Conservation (phyloP, 192 early-diverging fungal genomes). For the Geranomyces michiganensis region DNA sequence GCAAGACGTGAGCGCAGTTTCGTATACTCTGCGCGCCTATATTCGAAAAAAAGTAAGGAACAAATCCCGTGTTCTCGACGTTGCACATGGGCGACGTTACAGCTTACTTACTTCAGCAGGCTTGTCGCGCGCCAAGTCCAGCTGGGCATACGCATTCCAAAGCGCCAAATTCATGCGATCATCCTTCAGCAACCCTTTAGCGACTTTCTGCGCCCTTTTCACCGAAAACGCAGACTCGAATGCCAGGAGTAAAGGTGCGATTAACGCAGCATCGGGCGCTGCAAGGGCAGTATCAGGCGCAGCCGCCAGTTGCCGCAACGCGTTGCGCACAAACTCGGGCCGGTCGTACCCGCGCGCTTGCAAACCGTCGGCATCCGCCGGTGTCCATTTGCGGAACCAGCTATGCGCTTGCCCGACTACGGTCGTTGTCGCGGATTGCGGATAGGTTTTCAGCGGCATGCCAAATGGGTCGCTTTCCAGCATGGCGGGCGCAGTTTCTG, state of each 20-base stretch:
- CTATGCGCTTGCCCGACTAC: not conserved
- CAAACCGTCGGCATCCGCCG: conserved; percentile 8
- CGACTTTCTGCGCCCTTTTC: conserved; percentile 40
- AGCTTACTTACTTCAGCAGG: conserved; percentile 27
- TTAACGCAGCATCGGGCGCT: not conserved
- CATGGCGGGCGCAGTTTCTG: not conserved
- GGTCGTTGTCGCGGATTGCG: conserved; percentile 9
- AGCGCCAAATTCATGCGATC: conserved; percentile 45
- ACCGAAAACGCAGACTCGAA: conserved; percentile 31
- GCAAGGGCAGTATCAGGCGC: too few relatives aligned
- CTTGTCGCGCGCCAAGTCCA: conserved; percentile 36
- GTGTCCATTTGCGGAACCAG: conserved; percentile 14
- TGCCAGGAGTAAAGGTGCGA: conserved; percentile 26
- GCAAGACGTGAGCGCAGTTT: conserved; percentile 41
- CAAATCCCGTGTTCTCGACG: not conserved
- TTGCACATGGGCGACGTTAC: too few relatives aligned
- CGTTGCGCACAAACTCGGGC: conserved; percentile 12
- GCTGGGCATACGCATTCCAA: conserved; percentile 46
- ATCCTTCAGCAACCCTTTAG: conserved; percentile 43
- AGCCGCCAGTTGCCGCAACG: too few relatives aligned
- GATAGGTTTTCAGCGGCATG: conserved; percentile 20
- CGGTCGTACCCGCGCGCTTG: conserved; percentile 13
- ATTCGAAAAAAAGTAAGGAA: not conserved
- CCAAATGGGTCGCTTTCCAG: not conserved
- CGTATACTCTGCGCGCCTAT: conserved; percentile 49